Conservation (phyloP, 1,284 basidiomycete genomes). For the Lentinula novae-zelandiae region DNA sequence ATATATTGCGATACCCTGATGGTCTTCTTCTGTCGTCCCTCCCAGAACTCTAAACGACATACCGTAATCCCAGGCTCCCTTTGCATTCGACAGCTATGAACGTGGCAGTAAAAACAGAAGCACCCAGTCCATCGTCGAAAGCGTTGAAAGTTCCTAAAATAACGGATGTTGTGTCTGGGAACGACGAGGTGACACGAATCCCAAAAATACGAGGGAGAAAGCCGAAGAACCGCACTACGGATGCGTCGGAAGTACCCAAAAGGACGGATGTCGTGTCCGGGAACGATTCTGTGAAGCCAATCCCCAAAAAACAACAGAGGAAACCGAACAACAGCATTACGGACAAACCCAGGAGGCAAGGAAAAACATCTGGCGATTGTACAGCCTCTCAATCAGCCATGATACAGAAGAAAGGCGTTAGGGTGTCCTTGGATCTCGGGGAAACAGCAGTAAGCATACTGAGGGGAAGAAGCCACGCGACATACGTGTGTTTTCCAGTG, state of each 20-base stretch:
- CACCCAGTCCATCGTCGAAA: background rate
- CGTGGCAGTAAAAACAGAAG: background rate
- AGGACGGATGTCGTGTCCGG: background rate
- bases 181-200: background rate
- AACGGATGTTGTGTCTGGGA: background rate
- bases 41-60: background rate
- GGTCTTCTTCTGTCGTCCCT: background rate
- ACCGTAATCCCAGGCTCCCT: too few relatives aligned
- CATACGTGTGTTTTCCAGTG: background rate
- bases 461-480: background rate
- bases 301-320: background rate
- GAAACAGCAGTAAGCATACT: background rate
- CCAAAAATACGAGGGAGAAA: background rate
- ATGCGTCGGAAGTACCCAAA: background rate
- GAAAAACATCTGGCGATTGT: background rate
- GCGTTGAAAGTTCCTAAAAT: background rate
- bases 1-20: background rate
- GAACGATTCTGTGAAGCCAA: background rate
- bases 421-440: background rate
- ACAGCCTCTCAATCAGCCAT: background rate
- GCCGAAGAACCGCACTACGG: background rate
- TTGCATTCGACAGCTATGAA: background rate
- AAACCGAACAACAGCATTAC: background rate
- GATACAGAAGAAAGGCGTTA: background rate
- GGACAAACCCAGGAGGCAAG: background rate